These are phyloP conservation scores for Coemansia sp. DNA, from an alignment of 371 early-diverging fungal species.

Conservation along the genomic window DNA sequence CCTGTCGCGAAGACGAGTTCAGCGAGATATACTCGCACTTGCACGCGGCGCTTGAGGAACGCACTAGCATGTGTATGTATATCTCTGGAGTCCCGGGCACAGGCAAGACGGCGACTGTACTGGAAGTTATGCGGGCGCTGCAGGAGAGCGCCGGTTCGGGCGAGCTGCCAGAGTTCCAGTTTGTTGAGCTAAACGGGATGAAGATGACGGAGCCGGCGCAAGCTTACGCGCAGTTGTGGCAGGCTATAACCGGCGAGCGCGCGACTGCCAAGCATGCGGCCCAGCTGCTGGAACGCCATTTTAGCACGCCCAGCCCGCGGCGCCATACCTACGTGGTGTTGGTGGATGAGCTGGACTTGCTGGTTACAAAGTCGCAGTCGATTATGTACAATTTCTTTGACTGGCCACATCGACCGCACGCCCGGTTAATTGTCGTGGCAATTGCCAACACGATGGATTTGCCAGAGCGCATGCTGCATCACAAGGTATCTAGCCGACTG, in stretches of 20 bases:
- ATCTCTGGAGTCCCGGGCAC: conserved; percentile 98
- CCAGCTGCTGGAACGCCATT: conserved; percentile 69
- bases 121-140: conserved; percentile 78
- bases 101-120: conserved; percentile 96
- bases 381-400: conserved; percentile 99
- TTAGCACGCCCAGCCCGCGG: conserved; percentile 57
- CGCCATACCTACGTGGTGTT: conserved; percentile 68
- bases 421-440: conserved; percentile 88
- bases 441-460: conserved; percentile 99
- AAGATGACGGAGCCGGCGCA: conserved; percentile 90
- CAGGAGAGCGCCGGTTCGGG: conserved; percentile 65
- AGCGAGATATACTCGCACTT: conserved; percentile 70
- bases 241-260: conserved; percentile 57
- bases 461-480: conserved; percentile 91
- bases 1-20: conserved; percentile 91
- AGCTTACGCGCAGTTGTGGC: conserved; percentile 83
- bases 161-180: conserved; percentile 71
- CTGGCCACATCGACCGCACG: conserved; percentile 86
- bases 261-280: conserved; percentile 79
- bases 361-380: conserved; percentile 89
- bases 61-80: conserved; percentile 82
- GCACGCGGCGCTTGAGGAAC: conserved; percentile 72
- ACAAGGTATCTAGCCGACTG: conserved; percentile 90
- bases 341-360: conserved; percentile 97
- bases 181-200: conserved; percentile 96